A percentile compares a stretch with the other conserved stretches of the same genome.
These are phyloP conservation scores for Aureobasidium sp. DNA, from an alignment of 2,329 filamentous ascomycete species.

Conservation along the genomic window DNA sequence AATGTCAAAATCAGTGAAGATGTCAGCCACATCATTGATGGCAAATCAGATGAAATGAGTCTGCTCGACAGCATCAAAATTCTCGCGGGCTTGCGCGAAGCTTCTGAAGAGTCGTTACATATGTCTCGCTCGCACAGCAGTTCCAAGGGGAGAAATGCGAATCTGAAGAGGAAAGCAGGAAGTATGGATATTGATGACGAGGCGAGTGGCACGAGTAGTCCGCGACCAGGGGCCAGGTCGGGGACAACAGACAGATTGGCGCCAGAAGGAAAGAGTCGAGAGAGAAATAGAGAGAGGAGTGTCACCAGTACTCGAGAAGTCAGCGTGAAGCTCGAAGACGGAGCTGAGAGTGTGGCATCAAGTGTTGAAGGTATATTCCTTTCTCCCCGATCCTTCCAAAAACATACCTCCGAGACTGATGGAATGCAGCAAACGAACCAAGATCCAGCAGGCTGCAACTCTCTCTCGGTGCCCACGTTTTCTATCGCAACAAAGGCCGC, in stretches of 20 bases:
- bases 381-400: background rate
- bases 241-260: conserved; percentile 14
- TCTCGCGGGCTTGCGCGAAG: conserved; percentile 40
- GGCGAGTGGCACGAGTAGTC: conserved; percentile 27
- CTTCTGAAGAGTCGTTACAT: conserved; percentile 32
- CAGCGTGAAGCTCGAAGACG: conserved; percentile 46
- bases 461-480: conserved; percentile 40
- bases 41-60: conserved; percentile 37
- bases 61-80: conserved; percentile 38
- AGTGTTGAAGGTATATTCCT: conserved; percentile 32
- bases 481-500: conserved; percentile 40
- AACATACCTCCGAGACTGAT: background rate
- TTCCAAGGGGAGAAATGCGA: conserved; percentile 16
- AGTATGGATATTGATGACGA: conserved; percentile 26
- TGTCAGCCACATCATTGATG: conserved; percentile 36
- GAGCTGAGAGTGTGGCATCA: conserved; percentile 36
- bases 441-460: conserved; percentile 27
- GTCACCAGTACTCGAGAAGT: conserved; percentile 41
- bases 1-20: conserved; percentile 43
- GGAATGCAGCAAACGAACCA: conserved; percentile 9
- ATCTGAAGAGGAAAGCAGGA: conserved; percentile 18
- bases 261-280: conserved; percentile 22
- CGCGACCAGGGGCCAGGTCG: conserved; percentile 15
- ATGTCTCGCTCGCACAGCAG: conserved; percentile 9
- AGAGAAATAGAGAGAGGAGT: conserved; percentile 33